Evolutionary conservation across 148 eudicot species (phyloP).

Genomic region (Rhododendron molle): DNA sequence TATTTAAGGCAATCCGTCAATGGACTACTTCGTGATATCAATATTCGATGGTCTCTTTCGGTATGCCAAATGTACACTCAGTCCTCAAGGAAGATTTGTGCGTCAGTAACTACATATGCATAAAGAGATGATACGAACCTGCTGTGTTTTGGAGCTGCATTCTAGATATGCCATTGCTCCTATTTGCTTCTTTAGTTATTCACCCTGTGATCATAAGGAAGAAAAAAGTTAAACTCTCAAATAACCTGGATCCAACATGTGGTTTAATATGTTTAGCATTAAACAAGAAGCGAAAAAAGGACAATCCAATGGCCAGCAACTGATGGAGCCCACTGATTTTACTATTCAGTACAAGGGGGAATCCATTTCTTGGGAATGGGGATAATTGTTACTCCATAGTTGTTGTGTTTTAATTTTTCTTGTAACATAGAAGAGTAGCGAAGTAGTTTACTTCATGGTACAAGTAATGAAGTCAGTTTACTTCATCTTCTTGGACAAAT

Average conservation of each 20-base stretch:
- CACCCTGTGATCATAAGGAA: conserved; percentile 25
- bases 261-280: not conserved
- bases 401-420: not conserved
- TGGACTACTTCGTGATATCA: not conserved
- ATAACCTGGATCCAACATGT: not conserved
- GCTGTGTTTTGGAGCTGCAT: conserved; percentile 51
- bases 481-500: not conserved
- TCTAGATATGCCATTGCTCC: conserved; percentile 46
- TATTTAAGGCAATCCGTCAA: not conserved
- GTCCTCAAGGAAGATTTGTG: not conserved
- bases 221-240: not conserved
- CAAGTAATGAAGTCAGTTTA: not conserved
- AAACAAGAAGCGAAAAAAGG: not conserved
- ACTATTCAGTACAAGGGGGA: not conserved
- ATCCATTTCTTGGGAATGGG: not conserved
- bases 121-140: conserved; percentile 19
- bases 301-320: not conserved
- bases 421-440: not conserved
- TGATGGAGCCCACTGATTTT: not conserved
- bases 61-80: not conserved
- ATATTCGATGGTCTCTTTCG: not conserved
- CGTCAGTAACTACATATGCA: not conserved
- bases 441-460: too few species aligned
- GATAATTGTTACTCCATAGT: not conserved
- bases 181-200: conserved; percentile 44